These are phyloP conservation scores for Daldinia sp. DNA, from an alignment of 2,329 filamentous ascomycete species.

Conservation along the genomic window DNA sequence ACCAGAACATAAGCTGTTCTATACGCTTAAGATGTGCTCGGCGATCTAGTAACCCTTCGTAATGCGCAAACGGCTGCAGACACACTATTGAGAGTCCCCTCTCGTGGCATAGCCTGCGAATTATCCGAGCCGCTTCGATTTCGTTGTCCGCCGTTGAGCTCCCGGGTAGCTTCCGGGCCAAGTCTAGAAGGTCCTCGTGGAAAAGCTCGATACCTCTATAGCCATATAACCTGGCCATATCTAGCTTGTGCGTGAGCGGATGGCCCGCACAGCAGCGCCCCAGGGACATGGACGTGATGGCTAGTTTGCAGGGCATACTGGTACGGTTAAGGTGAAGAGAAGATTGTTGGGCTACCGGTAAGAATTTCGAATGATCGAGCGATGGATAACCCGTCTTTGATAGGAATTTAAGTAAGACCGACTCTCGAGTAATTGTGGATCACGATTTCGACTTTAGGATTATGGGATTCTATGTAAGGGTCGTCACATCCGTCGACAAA, in stretches of 20 bases:
- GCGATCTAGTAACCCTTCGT: slow-evolving; percentile 75
- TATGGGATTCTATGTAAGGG: neutral
- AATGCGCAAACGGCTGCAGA: slow-evolving; percentile 80
- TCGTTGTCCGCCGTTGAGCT: slow-evolving; percentile 55
- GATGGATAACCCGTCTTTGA: neutral
- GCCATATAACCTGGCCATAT: slow-evolving; percentile 70
- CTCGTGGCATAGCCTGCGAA: slow-evolving; percentile 64
- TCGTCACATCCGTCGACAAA: slow-evolving; percentile 8
- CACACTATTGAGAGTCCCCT: slow-evolving; percentile 68
- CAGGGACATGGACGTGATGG: slow-evolving; percentile 80
- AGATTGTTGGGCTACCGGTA: neutral
- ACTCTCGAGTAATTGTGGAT: neutral
- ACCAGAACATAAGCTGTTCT: slow-evolving; percentile 73
- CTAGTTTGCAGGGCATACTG: slow-evolving; percentile 65
- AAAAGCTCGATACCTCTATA: slow-evolving; percentile 79
- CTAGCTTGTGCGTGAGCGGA: slow-evolving; percentile 70
- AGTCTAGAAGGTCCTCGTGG: slow-evolving; percentile 75
- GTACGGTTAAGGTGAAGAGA: neutral
- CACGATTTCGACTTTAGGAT: neutral
- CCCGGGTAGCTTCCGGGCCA: slow-evolving; percentile 58
- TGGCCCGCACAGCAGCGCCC: slow-evolving; percentile 75
- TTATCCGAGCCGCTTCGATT: slow-evolving; percentile 64
- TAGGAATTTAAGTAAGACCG: neutral
- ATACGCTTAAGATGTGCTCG: slow-evolving; percentile 64
- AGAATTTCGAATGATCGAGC: neutral